Conservation (phyloP, 352 stramenopile species). For the Globisporangium cederbergense region DNA sequence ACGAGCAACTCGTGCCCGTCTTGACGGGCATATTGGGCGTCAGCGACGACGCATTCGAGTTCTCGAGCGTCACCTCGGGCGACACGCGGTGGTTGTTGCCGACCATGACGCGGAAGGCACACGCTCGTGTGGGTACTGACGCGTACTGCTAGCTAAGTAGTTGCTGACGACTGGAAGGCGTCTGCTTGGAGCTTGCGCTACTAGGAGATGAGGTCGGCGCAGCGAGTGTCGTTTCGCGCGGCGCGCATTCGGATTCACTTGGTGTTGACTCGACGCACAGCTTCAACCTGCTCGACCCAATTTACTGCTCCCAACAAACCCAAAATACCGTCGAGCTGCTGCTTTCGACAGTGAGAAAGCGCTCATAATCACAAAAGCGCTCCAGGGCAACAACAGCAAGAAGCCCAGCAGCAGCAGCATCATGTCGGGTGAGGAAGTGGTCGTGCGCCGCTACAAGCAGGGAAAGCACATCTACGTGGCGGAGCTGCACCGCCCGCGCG, state of each 20-base stretch:
- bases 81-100: slow-evolving; percentile 57
- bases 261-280: neutral
- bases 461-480: slow-evolving; percentile 66
- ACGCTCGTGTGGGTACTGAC: too few species aligned
- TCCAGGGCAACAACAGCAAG: neutral
- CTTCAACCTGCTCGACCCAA: neutral
- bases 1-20: slow-evolving; percentile 28
- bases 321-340: neutral
- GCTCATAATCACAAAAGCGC: neutral
- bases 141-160: too few species aligned
- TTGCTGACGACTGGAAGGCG: too few species aligned
- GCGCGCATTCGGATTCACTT: neutral
- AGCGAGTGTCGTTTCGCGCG: too few species aligned
- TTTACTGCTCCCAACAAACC: neutral
- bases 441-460: slow-evolving; percentile 45
- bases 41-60: slow-evolving; percentile 41
- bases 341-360: neutral
- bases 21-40: slow-evolving; percentile 61
- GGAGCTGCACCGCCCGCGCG: slow-evolving; percentile 63
- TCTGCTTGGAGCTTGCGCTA: too few species aligned
- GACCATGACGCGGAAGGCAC: slow-evolving; percentile 14
- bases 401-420: neutral
- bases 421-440: slow-evolving; percentile 9
- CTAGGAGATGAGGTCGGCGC: too few species aligned
- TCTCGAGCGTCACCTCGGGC: slow-evolving; percentile 68